These are phyloP conservation scores for Aspergillus funiculosus DNA, from an alignment of 495 filamentous ascomycete species.

Conservation along the genomic window DNA sequence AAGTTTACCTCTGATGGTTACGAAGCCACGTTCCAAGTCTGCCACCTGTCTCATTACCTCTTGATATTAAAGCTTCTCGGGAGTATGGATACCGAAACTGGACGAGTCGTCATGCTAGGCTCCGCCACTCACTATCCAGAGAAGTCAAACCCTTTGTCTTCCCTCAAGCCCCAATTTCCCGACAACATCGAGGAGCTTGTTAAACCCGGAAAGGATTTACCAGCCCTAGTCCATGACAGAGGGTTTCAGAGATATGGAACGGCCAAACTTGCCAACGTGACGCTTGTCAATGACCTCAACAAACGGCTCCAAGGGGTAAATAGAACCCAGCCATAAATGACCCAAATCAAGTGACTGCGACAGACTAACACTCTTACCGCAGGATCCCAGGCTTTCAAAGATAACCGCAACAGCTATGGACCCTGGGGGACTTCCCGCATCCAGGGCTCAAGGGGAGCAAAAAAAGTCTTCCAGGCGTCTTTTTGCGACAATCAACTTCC, in stretches of 20 bases:
- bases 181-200: slow-evolving; percentile 24
- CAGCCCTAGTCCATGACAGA: slow-evolving; percentile 28
- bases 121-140: slow-evolving; percentile 36
- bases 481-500: slow-evolving; percentile 14
- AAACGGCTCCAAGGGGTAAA: slow-evolving; percentile 28
- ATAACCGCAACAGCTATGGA: slow-evolving; percentile 24
- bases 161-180: slow-evolving; percentile 19
- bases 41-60: slow-evolving; percentile 39
- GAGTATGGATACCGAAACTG: slow-evolving; percentile 30
- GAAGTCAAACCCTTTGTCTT: slow-evolving; percentile 33
- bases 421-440: slow-evolving; percentile 21
- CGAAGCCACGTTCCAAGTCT: slow-evolving; percentile 42
- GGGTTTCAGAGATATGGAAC: slow-evolving; percentile 42
- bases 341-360: background rate
- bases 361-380: background rate
- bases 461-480: slow-evolving; percentile 9
- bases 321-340: background rate
- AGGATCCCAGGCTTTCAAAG: slow-evolving; percentile 20
- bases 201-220: slow-evolving; percentile 19
- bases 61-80: slow-evolving; percentile 39
- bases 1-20: slow-evolving; percentile 38
- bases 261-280: slow-evolving; percentile 40
- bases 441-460: slow-evolving; percentile 19
- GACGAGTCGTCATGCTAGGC: slow-evolving; percentile 40
- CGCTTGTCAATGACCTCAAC: slow-evolving; percentile 41